Evolutionary conservation across 139 green algal species (phyloP), one percentile per base, ranked within the genome.

Genomic region (Deuterostichococcus epilithicus): DNA sequence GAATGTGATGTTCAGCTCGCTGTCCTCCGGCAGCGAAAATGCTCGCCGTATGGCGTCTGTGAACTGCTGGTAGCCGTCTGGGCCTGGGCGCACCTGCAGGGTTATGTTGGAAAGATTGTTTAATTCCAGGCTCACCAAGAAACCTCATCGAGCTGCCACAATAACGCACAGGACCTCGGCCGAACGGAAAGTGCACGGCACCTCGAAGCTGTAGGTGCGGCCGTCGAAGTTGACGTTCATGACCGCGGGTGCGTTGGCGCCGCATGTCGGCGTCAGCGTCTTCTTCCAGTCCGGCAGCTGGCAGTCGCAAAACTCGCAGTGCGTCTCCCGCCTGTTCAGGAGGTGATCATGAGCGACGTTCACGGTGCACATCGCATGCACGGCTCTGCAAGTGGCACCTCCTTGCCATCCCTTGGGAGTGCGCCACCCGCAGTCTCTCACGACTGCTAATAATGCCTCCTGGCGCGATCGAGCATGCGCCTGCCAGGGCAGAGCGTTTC

Each of bases 191-290:
- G 26, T 67, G 58, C 58, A 2, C 58, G 28, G 66, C 25, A 86
- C 83, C 67, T 81, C 70, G 47, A 85, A 85, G 68, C 73, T 86
- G 82, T 92, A 93, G 1, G 91, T 93, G 32, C 81, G 81, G 26
- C 90, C 90, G 66, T 92, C 88, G 83, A 97, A 97, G 82, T 94
- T 94, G 26, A 97, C 93, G 76, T 97, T 97, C 92, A 96, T 97
- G 15, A 96, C 88, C 0, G 92, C 92, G 15, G 92, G 92, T 2
- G 88, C 86, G 33, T 89, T 83, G 20, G 76, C 79, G 32, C 84
- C 87, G 63, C 80, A 84, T 5, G 76, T 38, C 20, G 89, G 90
- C 30, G 90, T 94, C 68, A 97, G 79, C 13, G 87, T 80, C 26
- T 47, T 38, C 74, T 91, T 91, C 92, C 92, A 97, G 71, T 95